Evolutionary conservation across 108 stramenopile genomes (phyloP).

Genomic region (Craspedostauros australis): DNA sequence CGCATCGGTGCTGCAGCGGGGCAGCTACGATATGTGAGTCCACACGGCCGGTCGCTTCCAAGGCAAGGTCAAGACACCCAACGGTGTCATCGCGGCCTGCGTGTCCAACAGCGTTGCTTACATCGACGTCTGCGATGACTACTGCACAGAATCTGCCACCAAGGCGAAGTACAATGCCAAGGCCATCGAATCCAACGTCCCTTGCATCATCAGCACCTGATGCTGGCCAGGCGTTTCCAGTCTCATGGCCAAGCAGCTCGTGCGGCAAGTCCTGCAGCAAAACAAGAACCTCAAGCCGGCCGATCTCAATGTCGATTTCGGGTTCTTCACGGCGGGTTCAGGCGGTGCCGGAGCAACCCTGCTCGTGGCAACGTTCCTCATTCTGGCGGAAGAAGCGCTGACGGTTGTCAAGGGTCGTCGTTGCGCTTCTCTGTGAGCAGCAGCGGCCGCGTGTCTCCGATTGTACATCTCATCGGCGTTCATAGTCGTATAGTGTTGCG

Average conservation of each 20-base stretch:
- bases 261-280: constrained; percentile 9
- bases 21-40: constrained; percentile 40
- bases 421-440: too few species aligned
- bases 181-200: constrained; percentile 27
- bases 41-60: constrained; percentile 89
- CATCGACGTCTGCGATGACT: constrained; percentile 86
- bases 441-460: too few species aligned
- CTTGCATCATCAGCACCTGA: constrained; percentile 47
- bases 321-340: constrained; percentile 80
- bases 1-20: background rate
- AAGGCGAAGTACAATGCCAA: constrained; percentile 25
- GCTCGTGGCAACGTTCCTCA: constrained; percentile 74
- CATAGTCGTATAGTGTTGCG: too few species aligned
- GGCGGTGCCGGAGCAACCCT: constrained; percentile 83
- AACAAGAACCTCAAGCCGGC: constrained; percentile 9
- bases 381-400: constrained; percentile 63
- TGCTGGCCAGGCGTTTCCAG: constrained; percentile 47
- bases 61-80: constrained; percentile 36
- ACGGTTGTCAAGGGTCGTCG: constrained; percentile 42
- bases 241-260: constrained; percentile 35
- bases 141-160: constrained; percentile 52
- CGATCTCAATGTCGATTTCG: constrained; percentile 44
- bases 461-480: too few species aligned
- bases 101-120: constrained; percentile 47
- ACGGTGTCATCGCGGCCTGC: constrained; percentile 43